A percentile compares a stretch with the other conserved stretches of the same genome.
Evolutionary conservation across 2,329 filamentous ascomycete species (phyloP).

Genomic region (Pseudogymnoascus sp.): DNA sequence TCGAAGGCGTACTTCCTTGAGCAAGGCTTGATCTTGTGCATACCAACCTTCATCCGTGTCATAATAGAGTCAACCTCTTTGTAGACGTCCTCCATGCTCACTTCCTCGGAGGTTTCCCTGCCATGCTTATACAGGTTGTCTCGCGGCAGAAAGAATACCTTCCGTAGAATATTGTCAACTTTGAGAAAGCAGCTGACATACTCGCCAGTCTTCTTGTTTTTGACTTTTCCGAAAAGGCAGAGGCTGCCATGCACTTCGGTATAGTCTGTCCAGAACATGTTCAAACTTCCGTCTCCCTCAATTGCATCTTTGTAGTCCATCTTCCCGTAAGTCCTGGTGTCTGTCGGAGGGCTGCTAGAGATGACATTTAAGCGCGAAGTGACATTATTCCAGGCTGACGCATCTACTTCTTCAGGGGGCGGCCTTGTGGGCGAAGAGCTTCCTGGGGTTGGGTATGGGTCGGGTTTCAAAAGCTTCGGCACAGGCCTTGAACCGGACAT

Average conservation of each 20-base stretch:
- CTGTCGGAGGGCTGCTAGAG: slow-evolving; percentile 62
- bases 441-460: slow-evolving; percentile 61
- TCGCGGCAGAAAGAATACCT: slow-evolving; percentile 87
- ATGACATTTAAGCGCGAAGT: slow-evolving; percentile 81
- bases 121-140: slow-evolving; percentile 57
- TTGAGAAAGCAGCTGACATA: slow-evolving; percentile 95
- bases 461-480: slow-evolving; percentile 65
- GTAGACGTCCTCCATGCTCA: slow-evolving; percentile 86
- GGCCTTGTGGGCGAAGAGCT: slow-evolving; percentile 70
- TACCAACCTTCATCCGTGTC: slow-evolving; percentile 75
- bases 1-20: slow-evolving; percentile 95
- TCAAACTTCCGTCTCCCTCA: slow-evolving; percentile 86
- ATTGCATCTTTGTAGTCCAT: slow-evolving; percentile 76
- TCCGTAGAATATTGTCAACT: slow-evolving; percentile 87
- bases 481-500: slow-evolving; percentile 72
- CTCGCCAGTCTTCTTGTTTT: slow-evolving; percentile 72
- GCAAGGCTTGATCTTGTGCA: slow-evolving; percentile 91
- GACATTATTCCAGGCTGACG: slow-evolving; percentile 82
- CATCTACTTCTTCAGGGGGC: slow-evolving; percentile 58
- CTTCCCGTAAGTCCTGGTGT: slow-evolving; percentile 64
- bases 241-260: slow-evolving; percentile 85
- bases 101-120: slow-evolving; percentile 65
- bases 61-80: slow-evolving; percentile 82
- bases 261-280: slow-evolving; percentile 97
- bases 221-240: slow-evolving; percentile 92